Percentiles rank a stretch among this genome's conserved stretches.
These are phyloP conservation scores for Syzygium oleosum DNA, from an alignment of 345 rosid genomes.

Conservation along the genomic window DNA sequence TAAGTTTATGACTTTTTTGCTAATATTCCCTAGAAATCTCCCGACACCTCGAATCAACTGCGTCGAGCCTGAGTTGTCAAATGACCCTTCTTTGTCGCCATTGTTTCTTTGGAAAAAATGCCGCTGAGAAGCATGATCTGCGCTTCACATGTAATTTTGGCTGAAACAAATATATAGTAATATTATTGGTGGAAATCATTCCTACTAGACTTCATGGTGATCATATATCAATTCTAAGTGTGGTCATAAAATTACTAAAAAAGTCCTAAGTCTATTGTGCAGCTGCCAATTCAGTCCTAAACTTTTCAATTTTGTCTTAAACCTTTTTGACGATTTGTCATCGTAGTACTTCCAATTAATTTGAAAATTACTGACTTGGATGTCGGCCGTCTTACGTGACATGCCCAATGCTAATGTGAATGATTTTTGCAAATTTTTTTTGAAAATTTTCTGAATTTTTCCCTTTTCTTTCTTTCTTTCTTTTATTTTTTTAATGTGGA, in stretches of 20 bases:
- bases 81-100: not conserved
- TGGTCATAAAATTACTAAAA: not conserved
- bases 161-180: not conserved
- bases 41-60: not conserved
- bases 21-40: not conserved
- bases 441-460: not conserved
- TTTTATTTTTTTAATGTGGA: no score
- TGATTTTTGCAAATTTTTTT: not conserved
- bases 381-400: accelerated
- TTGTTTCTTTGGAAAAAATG: not conserved
- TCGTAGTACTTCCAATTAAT: not conserved
- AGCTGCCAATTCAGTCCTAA: accelerated
- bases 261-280: accelerated
- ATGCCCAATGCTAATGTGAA: accelerated
- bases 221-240: not conserved
- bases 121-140: not conserved
- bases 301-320: not conserved
- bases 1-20: no score
- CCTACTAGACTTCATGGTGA: not conserved
- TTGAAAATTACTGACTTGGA: accelerated
- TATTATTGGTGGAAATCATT: not conserved
- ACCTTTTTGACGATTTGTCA: not conserved
- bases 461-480: not conserved
- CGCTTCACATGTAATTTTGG: not conserved
- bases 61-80: accelerated